phyloP scores from a whole-genome alignment of 2,329 filamentous ascomycete genomes.

The Myriangium duriaei region DNA sequence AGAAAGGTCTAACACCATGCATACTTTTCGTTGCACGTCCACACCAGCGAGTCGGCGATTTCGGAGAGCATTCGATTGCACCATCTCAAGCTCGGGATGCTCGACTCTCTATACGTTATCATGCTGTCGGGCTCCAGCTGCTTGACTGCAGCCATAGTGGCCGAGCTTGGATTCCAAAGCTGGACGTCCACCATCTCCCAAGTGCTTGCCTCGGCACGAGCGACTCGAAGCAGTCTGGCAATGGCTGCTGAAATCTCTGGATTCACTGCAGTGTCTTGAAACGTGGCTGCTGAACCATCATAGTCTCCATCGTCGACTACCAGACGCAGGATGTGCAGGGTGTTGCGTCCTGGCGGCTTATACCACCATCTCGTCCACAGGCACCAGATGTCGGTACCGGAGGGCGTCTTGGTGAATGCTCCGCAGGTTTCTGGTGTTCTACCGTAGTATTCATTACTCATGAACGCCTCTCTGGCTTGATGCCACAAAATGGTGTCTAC shows the following conservation, averaged over 20 bases:
- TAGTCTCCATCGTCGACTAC: constrained; percentile 45
- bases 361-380: constrained; percentile 57
- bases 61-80: constrained; percentile 41
- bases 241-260: constrained; percentile 38
- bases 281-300: constrained; percentile 15
- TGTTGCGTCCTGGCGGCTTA: constrained; percentile 40
- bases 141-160: constrained; percentile 29
- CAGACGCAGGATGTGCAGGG: constrained; percentile 56
- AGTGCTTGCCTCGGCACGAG: constrained; percentile 54
- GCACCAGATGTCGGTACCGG: constrained; percentile 56
- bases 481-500: constrained; percentile 61
- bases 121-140: constrained; percentile 36
- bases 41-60: constrained; percentile 44
- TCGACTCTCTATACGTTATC: constrained; percentile 50
- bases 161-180: constrained; percentile 68
- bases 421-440: constrained; percentile 52
- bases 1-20: constrained; percentile 56
- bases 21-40: constrained; percentile 67
- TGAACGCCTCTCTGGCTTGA: constrained; percentile 68
- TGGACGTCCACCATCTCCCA: constrained; percentile 62
- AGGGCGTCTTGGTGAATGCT: constrained; percentile 45
- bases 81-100: constrained; percentile 62
- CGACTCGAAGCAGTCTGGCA: constrained; percentile 50
- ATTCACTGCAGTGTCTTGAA: constrained; percentile 13
- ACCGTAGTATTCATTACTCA: constrained; percentile 51